Conservation (phyloP, 331 rosid species). For the Stylosanthes scabra region DNA sequence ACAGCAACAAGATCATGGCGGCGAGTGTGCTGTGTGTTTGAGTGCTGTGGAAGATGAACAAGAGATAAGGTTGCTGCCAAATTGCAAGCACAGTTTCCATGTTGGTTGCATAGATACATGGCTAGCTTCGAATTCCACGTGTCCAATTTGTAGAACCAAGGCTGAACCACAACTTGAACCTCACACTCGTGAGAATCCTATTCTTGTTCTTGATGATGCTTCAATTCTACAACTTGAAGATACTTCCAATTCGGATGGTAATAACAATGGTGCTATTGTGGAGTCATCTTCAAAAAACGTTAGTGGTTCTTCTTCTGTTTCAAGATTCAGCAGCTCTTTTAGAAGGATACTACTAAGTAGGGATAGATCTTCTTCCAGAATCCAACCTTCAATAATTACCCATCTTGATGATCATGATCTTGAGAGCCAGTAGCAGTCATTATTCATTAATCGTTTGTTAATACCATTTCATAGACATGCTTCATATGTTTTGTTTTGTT, state of each 20-base stretch:
- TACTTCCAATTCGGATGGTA: constrained; percentile 42
- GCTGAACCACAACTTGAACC: constrained; percentile 54
- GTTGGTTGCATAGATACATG: constrained; percentile 54
- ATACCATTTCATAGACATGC: not conserved
- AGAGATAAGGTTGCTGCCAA: constrained; percentile 47
- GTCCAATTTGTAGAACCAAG: constrained; percentile 57
- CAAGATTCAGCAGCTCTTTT: constrained; percentile 71
- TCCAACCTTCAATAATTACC: constrained; percentile 46
- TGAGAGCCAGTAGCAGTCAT: constrained; percentile 59
- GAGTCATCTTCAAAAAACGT: constrained; percentile 32
- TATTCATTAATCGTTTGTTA: constrained; percentile 21
- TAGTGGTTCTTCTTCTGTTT: constrained; percentile 37
- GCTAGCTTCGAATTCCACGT: constrained; percentile 52
- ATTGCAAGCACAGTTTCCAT: constrained; percentile 58
- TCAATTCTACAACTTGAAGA: constrained; percentile 50
- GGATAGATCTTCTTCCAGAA: constrained; percentile 65
- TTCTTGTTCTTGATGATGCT: not conserved
- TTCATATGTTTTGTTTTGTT: not conserved
- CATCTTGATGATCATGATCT: constrained; percentile 61
- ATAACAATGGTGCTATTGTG: not conserved
- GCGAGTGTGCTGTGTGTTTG: constrained; percentile 76
- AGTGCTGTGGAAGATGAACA: constrained; percentile 49
- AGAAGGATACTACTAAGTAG: constrained; percentile 74
- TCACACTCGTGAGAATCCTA: constrained; percentile 65
- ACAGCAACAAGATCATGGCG: not conserved